Evolutionary conservation across 345 rosid genomes (phyloP).

Genomic region (Luvunga scandens): DNA sequence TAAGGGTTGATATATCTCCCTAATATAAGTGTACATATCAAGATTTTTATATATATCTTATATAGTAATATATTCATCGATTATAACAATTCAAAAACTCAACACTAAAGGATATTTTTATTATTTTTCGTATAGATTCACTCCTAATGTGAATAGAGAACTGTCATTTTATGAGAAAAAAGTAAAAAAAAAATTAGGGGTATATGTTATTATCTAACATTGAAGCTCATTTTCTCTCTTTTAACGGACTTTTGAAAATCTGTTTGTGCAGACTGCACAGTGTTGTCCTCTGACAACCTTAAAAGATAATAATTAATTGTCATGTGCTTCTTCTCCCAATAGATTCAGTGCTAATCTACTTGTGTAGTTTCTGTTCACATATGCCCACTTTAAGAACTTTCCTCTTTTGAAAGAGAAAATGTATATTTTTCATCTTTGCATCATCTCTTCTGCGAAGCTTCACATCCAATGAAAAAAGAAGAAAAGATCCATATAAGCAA

Average conservation of each 20-base stretch:
- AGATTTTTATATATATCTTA: too few species aligned
- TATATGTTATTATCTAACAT: not conserved
- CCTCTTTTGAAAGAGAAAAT: not conserved
- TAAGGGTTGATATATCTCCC: too few species aligned
- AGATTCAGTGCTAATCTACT: not conserved
- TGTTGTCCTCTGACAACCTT: conserved; percentile 1
- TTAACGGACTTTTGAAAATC: not conserved
- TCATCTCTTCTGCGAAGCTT: not conserved
- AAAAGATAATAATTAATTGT: not conserved
- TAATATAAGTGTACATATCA: too few species aligned
- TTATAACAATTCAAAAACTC: too few species aligned
- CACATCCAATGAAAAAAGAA: not conserved
- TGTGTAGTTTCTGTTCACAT: not conserved
- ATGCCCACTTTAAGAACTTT: not conserved
- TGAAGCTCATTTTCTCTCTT: not conserved
- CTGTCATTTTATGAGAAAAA: not conserved
- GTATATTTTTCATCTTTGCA: not conserved
- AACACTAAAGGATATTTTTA: too few species aligned
- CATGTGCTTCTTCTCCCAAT: not conserved
- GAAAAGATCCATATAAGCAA: not conserved
- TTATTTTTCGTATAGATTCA: not conserved
- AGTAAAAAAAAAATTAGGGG: not conserved
- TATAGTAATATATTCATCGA: too few species aligned
- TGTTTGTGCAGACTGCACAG: too few species aligned
- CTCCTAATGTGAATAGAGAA: not conserved